Evolutionary conservation across 192 early-diverging fungal species (phyloP).

Genomic region (Podila horticola): DNA sequence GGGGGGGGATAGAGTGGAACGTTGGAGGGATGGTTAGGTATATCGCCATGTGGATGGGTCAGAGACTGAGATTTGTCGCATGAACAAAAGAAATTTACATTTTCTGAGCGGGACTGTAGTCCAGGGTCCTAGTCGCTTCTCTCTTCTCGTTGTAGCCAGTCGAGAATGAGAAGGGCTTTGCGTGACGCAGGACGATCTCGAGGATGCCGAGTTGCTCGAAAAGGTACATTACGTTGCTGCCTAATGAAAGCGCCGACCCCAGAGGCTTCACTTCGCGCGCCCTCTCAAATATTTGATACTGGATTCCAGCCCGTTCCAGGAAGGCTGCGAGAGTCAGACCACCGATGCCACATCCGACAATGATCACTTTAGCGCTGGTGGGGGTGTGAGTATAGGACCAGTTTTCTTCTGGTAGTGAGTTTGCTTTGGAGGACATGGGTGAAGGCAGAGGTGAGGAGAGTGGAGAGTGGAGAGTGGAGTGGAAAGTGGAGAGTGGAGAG

Average conservation of each 20-base stretch:
- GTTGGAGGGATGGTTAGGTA: background rate
- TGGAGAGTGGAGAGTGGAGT: background rate
- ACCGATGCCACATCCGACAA: conserved; percentile 28
- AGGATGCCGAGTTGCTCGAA: conserved; percentile 35
- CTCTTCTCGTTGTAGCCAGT: conserved; percentile 35
- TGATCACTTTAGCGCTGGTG: conserved; percentile 24
- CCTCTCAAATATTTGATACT: conserved; percentile 26
- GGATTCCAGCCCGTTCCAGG: conserved; percentile 24
- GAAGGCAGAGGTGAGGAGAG: background rate
- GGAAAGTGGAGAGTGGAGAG: background rate
- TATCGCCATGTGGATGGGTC: too few species aligned
- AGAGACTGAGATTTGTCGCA: background rate
- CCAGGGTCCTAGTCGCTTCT: conserved; percentile 22
- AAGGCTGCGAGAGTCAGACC: conserved; percentile 21
- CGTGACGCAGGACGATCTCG: conserved; percentile 18
- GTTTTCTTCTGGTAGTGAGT: background rate
- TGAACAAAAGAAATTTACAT: conserved; percentile 14
- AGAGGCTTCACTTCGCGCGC: conserved; percentile 17
- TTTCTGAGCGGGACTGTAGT: conserved; percentile 33
- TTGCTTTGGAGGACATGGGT: background rate
- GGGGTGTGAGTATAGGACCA: background rate
- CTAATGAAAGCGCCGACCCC: conserved; percentile 24
- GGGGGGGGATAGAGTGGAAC: background rate
- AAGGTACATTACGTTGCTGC: conserved; percentile 26
- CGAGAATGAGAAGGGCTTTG: conserved; percentile 26